Evolutionary conservation across 2,329 filamentous ascomycete species (phyloP).

Genomic region (Pseudogymnoascus sp.): DNA sequence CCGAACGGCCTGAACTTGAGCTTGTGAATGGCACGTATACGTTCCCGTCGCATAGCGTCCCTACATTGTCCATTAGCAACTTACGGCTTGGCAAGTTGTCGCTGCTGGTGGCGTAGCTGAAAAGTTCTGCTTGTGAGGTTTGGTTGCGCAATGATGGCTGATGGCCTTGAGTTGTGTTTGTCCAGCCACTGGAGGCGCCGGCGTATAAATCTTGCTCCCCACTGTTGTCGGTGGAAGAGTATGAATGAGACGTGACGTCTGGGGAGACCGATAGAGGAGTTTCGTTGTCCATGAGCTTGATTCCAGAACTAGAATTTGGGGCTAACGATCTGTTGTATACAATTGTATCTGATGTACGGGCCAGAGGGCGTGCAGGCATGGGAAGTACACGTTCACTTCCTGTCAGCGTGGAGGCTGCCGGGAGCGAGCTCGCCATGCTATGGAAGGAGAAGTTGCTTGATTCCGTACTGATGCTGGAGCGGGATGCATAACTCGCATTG

Average conservation of each 20-base stretch:
- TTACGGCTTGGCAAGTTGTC: background rate
- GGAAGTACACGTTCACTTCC: constrained; percentile 23
- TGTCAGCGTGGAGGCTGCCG: constrained; percentile 10
- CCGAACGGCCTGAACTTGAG: background rate
- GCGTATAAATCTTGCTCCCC: background rate
- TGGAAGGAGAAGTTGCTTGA: constrained; percentile 15
- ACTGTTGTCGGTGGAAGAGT: constrained; percentile 7
- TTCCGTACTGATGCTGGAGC: constrained; percentile 17
- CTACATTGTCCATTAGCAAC: background rate
- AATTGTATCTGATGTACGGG: background rate
- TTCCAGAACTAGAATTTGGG: background rate
- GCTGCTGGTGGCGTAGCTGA: background rate
- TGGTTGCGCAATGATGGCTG: background rate
- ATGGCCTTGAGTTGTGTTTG: background rate
- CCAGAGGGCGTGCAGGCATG: background rate
- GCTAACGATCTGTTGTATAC: background rate
- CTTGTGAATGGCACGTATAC: background rate
- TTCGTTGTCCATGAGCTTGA: background rate
- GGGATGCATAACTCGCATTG: constrained; percentile 14
- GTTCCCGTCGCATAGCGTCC: background rate
- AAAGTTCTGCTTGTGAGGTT: background rate
- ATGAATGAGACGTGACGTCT: constrained; percentile 31
- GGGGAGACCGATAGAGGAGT: background rate
- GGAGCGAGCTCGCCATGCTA: constrained; percentile 14
- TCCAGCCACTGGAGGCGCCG: background rate